Percentiles rank a stretch among this genome's conserved stretches.
These are phyloP conservation scores for Trypanosoma platydactyli DNA, from an alignment of 208 protist genomes.

Conservation along the genomic window DNA sequence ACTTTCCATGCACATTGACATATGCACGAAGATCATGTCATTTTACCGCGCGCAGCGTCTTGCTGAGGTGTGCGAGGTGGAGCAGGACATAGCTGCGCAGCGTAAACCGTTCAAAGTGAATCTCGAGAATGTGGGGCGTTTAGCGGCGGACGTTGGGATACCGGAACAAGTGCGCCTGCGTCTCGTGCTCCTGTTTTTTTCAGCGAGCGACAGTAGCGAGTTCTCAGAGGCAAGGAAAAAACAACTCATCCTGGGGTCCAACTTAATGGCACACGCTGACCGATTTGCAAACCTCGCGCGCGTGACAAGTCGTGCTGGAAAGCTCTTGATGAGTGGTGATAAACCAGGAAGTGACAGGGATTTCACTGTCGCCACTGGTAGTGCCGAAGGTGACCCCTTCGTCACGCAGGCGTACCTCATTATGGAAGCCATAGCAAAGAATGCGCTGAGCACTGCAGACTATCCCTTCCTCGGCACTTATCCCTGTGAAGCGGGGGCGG, in stretches of 20 bases:
- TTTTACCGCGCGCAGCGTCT: conserved; percentile 58
- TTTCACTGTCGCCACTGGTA: background rate
- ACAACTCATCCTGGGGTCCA: conserved; percentile 55
- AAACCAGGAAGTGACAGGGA: background rate
- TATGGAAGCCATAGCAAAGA: conserved; percentile 45
- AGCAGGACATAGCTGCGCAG: conserved; percentile 59
- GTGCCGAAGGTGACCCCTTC: conserved; percentile 32
- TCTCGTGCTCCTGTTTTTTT: conserved; percentile 55
- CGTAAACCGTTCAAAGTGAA: conserved; percentile 53
- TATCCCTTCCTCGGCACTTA: conserved; percentile 52
- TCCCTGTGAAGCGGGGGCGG: conserved; percentile 6
- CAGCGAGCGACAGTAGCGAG: conserved; percentile 47
- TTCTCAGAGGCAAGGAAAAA: conserved; percentile 66
- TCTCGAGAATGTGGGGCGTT: conserved; percentile 42
- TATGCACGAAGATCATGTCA: conserved; percentile 73
- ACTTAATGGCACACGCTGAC: conserved; percentile 39
- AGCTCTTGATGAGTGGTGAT: background rate
- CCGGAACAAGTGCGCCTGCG: conserved; percentile 50
- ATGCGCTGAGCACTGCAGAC: conserved; percentile 55
- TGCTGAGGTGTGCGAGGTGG: conserved; percentile 60
- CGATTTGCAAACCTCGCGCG: conserved; percentile 43
- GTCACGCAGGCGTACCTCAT: conserved; percentile 60
- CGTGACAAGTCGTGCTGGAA: conserved; percentile 26
- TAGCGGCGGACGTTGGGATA: conserved; percentile 45
- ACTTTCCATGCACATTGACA: conserved; percentile 81